phyloP scores from a whole-genome alignment of 768 basidiomycete species.

The Boletus reticuloceps region DNA sequence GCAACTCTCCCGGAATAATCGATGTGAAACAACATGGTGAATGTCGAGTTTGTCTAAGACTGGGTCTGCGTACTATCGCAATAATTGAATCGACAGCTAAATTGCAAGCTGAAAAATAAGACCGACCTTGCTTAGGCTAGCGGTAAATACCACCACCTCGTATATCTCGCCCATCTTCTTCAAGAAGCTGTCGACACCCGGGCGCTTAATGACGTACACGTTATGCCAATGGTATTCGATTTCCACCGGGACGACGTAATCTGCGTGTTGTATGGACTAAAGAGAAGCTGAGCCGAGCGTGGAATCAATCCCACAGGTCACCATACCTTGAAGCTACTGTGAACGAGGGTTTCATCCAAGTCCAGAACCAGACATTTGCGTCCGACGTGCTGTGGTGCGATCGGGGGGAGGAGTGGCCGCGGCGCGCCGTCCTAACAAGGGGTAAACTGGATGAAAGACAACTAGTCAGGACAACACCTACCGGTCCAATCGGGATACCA shows the following conservation, averaged over 20 bases:
- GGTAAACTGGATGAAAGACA: conserved; percentile 2
- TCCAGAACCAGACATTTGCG: conserved; percentile 96
- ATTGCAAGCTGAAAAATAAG: not conserved
- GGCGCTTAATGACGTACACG: conserved; percentile 98
- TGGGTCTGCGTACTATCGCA: conserved; percentile 88
- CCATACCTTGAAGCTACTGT: conserved; percentile 94
- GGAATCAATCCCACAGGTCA: conserved; percentile 10
- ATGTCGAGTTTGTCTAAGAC: conserved; percentile 96
- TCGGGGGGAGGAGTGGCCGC: conserved; percentile 82
- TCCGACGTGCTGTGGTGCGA: conserved; percentile 76
- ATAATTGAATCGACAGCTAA: conserved; percentile 9
- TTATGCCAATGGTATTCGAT: conserved; percentile 99
- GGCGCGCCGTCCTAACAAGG: conserved; percentile 74
- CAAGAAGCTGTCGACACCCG: conserved; percentile 95
- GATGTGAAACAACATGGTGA: conserved; percentile 88
- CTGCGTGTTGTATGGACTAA: conserved; percentile 90
- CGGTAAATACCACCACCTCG: conserved; percentile 97
- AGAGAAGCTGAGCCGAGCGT: conserved; percentile 8
- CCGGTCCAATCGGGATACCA: conserved; percentile 92
- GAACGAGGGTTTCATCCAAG: conserved; percentile 94
- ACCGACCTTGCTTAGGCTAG: conserved; percentile 91
- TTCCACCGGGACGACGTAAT: conserved; percentile 98
- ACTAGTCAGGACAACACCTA: conserved; percentile 41
- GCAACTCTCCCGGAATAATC: conserved; percentile 96
- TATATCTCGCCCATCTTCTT: conserved; percentile 99